Evolutionary conservation across 352 stramenopile genomes (phyloP).

Genomic region (Discostella stelligera): DNA sequence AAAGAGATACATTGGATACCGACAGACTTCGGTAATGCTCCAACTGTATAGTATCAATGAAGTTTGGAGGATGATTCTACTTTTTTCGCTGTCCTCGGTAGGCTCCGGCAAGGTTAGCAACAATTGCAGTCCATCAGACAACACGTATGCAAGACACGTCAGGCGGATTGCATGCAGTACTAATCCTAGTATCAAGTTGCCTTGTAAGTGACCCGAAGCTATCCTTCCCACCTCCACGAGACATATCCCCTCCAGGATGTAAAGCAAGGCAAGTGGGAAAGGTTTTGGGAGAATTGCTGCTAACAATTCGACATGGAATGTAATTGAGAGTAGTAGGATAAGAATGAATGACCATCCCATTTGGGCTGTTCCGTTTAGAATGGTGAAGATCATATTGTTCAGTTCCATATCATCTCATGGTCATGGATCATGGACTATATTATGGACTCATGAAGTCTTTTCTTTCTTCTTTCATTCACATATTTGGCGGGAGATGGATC

Average conservation of each 20-base stretch:
- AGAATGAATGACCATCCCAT: constrained; percentile 40
- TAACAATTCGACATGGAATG: constrained; percentile 5
- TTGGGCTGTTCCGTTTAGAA: constrained; percentile 38
- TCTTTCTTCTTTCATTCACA: no score
- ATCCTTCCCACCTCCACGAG: constrained; percentile 60
- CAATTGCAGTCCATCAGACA: constrained; percentile 19
- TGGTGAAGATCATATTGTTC: constrained; percentile 26
- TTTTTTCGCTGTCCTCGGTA: not conserved
- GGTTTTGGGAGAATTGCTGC: not conserved
- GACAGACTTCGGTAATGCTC: constrained; percentile 51
- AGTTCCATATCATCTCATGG: no score
- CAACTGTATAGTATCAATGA: constrained; percentile 47
- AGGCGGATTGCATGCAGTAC: constrained; percentile 56
- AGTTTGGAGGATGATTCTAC: not conserved
- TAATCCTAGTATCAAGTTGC: constrained; percentile 51
- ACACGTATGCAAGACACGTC: constrained; percentile 30
- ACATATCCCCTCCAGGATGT: constrained; percentile 57
- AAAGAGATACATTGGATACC: constrained; percentile 70
- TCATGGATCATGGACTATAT: no score
- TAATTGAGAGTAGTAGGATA: constrained; percentile 18
- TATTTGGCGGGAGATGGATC: no score
- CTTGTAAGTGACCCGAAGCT: constrained; percentile 50
- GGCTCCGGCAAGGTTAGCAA: not conserved
- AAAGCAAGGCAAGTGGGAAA: constrained; percentile 14
- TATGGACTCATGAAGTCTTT: no score